Conservation (phyloP, 768 basidiomycete species). For the Trametes elegans region DNA sequence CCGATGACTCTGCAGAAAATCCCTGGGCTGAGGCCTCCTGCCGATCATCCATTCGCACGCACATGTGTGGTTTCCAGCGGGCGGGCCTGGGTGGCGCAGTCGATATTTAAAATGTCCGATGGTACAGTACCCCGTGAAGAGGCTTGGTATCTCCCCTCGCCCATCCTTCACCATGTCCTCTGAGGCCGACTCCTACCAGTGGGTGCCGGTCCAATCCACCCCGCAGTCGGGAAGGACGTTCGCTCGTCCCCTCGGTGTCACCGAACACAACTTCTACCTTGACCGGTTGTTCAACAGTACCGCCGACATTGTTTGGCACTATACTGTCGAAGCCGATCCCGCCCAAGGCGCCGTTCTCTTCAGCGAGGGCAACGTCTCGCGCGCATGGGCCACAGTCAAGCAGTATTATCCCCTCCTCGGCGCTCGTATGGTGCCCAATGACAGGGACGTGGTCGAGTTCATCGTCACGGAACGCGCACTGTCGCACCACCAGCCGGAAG, state of each 20-base stretch:
- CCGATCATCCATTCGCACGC: too few relatives aligned
- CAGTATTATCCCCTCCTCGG: slow-evolving; percentile 49
- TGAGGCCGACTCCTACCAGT: background rate
- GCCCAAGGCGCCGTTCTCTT: slow-evolving; percentile 22
- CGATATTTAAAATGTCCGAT: background rate
- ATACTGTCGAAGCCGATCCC: slow-evolving; percentile 28
- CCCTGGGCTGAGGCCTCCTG: too few relatives aligned
- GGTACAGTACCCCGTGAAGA: too few relatives aligned
- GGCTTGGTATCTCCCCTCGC: background rate
- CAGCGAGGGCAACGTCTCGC: slow-evolving; percentile 34
- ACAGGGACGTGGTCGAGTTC: slow-evolving; percentile 36
- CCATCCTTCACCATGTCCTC: too few relatives aligned
- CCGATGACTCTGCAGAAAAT: background rate
- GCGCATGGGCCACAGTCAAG: slow-evolving; percentile 49
- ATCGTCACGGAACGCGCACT: slow-evolving; percentile 41
- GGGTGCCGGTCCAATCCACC: slow-evolving; percentile 6
- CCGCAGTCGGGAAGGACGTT: slow-evolving; percentile 11
- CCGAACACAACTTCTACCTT: slow-evolving; percentile 25
- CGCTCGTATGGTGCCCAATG: slow-evolving; percentile 36
- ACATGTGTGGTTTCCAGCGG: too few relatives aligned
- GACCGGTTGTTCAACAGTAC: slow-evolving; percentile 31
- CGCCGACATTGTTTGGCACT: slow-evolving; percentile 40
- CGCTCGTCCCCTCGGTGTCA: slow-evolving; percentile 21
- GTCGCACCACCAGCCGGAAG: slow-evolving; percentile 30
- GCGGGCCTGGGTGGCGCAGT: too few relatives aligned